Evolutionary conservation across 2,329 filamentous ascomycete species (phyloP).

Genomic region (Huntiella savannae): DNA sequence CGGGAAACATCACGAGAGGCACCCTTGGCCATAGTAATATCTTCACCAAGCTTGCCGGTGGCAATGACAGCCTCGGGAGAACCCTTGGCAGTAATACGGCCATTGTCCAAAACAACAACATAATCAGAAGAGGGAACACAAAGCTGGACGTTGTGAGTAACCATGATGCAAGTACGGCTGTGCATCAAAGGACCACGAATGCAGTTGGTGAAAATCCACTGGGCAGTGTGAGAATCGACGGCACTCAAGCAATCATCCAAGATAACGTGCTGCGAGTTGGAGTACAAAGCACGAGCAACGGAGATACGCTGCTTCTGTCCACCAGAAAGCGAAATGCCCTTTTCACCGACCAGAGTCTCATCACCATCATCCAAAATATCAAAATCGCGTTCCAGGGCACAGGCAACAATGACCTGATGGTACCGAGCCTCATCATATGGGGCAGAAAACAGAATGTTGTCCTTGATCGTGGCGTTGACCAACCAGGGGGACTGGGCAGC

Average conservation of each 20-base stretch:
- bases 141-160: conserved; percentile 87
- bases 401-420: conserved; percentile 71
- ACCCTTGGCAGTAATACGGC: conserved; percentile 60
- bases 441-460: conserved; percentile 85
- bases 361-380: conserved; percentile 86
- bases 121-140: conserved; percentile 65
- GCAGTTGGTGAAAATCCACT: conserved; percentile 94
- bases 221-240: conserved; percentile 90
- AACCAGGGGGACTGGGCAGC: conserved; percentile 95
- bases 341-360: conserved; percentile 86
- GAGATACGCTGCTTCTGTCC: conserved; percentile 97
- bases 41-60: conserved; percentile 77
- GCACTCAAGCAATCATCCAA: conserved; percentile 92
- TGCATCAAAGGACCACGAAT: conserved; percentile 79
- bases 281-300: conserved; percentile 91
- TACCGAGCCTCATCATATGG: conserved; percentile 68
- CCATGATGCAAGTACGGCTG: conserved; percentile 76
- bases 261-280: conserved; percentile 73
- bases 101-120: conserved; percentile 75
- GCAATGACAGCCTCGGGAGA: conserved; percentile 57
- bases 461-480: conserved; percentile 84
- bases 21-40: conserved; percentile 53
- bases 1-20: conserved; percentile 52
- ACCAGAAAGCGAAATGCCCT: conserved; percentile 88
- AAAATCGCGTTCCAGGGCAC: conserved; percentile 76